A percentile compares a stretch with the other conserved stretches of the same genome.
phyloP scores from a whole-genome alignment of 1,284 basidiomycete species.

The Fomitopsis palustris region DNA sequence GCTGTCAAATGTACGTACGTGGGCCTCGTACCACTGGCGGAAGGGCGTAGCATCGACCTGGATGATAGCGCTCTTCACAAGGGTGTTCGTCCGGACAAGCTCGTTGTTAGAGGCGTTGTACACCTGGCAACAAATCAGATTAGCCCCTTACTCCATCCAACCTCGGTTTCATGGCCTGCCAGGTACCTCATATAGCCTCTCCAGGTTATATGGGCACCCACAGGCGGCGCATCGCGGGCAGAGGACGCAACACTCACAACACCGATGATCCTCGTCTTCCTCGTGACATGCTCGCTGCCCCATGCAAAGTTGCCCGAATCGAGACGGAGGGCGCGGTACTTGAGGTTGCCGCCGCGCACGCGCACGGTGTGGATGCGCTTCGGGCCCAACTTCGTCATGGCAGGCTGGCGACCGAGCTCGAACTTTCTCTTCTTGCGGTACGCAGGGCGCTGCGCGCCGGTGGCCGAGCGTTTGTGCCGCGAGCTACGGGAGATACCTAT shows the following conservation, averaged over 20 bases:
- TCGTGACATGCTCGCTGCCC: conserved; percentile 89
- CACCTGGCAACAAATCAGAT: conserved; percentile 46
- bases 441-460: conserved; percentile 91
- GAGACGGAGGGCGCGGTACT: conserved; percentile 91
- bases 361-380: conserved; percentile 94
- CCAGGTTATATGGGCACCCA: not conserved
- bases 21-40: conserved; percentile 97
- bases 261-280: conserved; percentile 91
- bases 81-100: conserved; percentile 96
- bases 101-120: conserved; percentile 99
- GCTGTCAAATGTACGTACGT: conserved; percentile 54
- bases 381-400: conserved; percentile 90
- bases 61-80: conserved; percentile 93
- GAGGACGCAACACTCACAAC: conserved; percentile 64
- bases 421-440: conserved; percentile 99
- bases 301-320: conserved; percentile 96
- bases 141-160: not conserved
- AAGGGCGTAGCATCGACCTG: conserved; percentile 96
- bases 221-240: not conserved
- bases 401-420: conserved; percentile 94
- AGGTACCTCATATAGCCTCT: not conserved
- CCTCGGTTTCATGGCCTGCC: not conserved
- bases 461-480: conserved; percentile 91
- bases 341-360: conserved; percentile 89
- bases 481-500: conserved; percentile 92